Base-by-base conservation (phyloP, 495 filamentous ascomycete genomes). In the Aspergillus hancockii region DNA sequence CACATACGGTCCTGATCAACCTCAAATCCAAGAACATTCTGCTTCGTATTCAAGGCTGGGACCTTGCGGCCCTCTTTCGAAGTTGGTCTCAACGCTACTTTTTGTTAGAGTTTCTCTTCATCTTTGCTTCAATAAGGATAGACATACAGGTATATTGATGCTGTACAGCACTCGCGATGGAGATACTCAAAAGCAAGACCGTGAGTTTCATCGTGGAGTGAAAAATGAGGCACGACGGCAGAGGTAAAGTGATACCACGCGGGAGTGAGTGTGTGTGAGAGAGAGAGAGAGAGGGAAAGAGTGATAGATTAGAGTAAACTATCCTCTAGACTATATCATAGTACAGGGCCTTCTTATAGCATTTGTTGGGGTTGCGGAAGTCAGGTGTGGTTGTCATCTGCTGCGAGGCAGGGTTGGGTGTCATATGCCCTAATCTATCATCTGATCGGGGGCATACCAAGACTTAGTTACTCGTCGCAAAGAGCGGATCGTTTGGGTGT, bases 1-100 rank as follows among this genome's bases (percentile, higher is more conserved):
- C 19, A n/a, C 51, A 8, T 53, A 41, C 51, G 32, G 23, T n/a
- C 22, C 32, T 53, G n/a, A 22, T 52, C 30, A 14, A 14, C 50
- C 2, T 32, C 51, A 13, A 53, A 32, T 3, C 31, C 19, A 23
- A 53, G 32, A 34, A 52, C 49, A 36, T 7, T 19, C 34, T 53
- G 51, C 7, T 53, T 31, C 19, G 38, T 36, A 7, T 25, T 38
- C 16, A 53, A 9, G 1, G 50, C 19, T 2, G 12, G 51, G 9
- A 25, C 16, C 10, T 22, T 40, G 19, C 10, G n/a, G 1, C 19
- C 51, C 10, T 21, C 2, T 19, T 28, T 28, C 8, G 50, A 22
- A 12, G 50, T 22, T 4, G 50, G 38, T 36, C 30, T 13, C 14
- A 32, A 18, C 31, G 50, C 50, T 52, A n/a, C 5, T 1, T 22